Conservation (phyloP, 805 yeast genomes). For the Candida boleticola region DNA sequence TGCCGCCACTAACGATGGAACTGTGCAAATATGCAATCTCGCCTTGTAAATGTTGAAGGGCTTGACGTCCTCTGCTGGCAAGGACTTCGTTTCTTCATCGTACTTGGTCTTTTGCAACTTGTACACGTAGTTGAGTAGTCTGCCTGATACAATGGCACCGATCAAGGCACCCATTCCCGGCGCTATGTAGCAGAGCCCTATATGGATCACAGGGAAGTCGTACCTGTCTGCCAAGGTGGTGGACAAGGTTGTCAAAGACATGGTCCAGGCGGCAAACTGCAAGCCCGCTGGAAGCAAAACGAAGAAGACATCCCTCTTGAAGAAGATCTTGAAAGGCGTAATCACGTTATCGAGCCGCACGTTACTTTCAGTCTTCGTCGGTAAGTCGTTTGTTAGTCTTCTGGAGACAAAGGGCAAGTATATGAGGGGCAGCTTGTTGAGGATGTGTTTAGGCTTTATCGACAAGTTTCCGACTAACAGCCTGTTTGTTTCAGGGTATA, state of each 20-base stretch:
- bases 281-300: slow-evolving; percentile 55
- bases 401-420: slow-evolving; percentile 17
- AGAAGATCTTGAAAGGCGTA: slow-evolving; percentile 38
- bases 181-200: slow-evolving; percentile 70
- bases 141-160: slow-evolving; percentile 60
- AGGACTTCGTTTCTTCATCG: slow-evolving; percentile 18
- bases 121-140: slow-evolving; percentile 51
- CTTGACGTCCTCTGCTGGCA: slow-evolving; percentile 14
- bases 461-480: slow-evolving; percentile 72
- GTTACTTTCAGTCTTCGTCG: slow-evolving; percentile 20
- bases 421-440: slow-evolving; percentile 46
- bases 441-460: slow-evolving; percentile 40
- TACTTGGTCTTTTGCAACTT: slow-evolving; percentile 19
- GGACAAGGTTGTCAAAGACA: slow-evolving; percentile 61
- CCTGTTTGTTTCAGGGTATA: slow-evolving; percentile 73
- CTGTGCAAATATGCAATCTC: slow-evolving; percentile 39
- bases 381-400: slow-evolving; percentile 24
- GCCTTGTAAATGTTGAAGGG: slow-evolving; percentile 51
- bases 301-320: slow-evolving; percentile 42
- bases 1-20: slow-evolving; percentile 42
- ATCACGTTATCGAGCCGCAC: slow-evolving; percentile 16
- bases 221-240: slow-evolving; percentile 49
- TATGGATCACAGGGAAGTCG: slow-evolving; percentile 45
- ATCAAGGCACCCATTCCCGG: slow-evolving; percentile 62
- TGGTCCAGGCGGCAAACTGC: slow-evolving; percentile 63